Conservation (phyloP, 2,329 filamentous ascomycete species). For the Fusarium chaquense region DNA sequence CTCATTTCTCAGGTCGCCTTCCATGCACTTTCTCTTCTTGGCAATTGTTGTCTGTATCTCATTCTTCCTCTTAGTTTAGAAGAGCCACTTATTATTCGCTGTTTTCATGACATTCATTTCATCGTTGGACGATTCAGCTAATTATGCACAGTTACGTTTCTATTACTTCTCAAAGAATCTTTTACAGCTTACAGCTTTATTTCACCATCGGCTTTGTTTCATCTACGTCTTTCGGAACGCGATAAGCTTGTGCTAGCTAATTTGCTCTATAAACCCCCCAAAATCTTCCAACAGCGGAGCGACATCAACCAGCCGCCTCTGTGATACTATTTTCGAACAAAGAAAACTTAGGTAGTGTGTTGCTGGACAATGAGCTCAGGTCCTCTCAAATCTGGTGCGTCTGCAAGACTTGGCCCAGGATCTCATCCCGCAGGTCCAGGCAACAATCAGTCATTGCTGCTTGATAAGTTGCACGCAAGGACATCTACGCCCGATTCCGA, state of each 20-base stretch:
- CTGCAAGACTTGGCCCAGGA: constrained; percentile 64
- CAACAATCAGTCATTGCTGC: constrained; percentile 72
- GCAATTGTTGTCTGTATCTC: constrained; percentile 17
- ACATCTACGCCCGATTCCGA: constrained; percentile 95
- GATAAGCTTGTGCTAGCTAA: constrained; percentile 15
- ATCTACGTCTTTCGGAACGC: constrained; percentile 13
- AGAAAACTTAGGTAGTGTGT: constrained; percentile 22
- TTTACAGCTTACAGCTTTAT: constrained; percentile 27
- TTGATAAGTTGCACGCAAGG: constrained; percentile 82
- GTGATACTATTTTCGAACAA: constrained; percentile 18
- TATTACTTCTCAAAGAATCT: constrained; percentile 34
- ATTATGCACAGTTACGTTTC: constrained; percentile 42
- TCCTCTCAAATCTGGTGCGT: constrained; percentile 62
- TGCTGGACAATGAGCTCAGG: constrained; percentile 63
- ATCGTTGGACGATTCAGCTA: constrained; percentile 23
- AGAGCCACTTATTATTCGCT: constrained; percentile 33
- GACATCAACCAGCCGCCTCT: constrained; percentile 4
- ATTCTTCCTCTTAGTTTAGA: constrained; percentile 30
- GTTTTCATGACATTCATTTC: constrained; percentile 30
- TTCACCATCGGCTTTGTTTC: constrained; percentile 14
- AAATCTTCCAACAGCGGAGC: background rate
- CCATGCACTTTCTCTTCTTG: constrained; percentile 11
- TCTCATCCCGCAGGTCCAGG: constrained; percentile 61
- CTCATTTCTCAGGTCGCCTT: constrained; percentile 16
- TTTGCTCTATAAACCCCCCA: background rate